Evolutionary conservation across 2,329 filamentous ascomycete genomes (phyloP).

Genomic region (Pseudocercospora pini-densiflorae): DNA sequence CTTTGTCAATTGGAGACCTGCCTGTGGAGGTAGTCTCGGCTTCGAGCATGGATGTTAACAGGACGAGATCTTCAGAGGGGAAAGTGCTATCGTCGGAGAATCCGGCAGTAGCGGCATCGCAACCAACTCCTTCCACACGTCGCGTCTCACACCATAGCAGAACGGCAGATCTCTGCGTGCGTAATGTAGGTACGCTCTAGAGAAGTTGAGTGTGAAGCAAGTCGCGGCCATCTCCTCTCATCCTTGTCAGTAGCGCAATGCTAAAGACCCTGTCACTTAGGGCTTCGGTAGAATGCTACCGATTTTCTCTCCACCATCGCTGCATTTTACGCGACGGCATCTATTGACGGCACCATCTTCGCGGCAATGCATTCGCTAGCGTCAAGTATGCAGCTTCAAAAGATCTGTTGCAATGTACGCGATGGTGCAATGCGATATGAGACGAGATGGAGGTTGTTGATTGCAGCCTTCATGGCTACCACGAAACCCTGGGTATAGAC

Average conservation of each 20-base stretch:
- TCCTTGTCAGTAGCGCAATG: neutral
- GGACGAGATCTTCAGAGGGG: too few relatives aligned
- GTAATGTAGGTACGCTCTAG: too few relatives aligned
- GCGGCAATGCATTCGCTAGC: neutral
- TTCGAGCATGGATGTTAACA: too few relatives aligned
- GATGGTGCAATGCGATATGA: neutral
- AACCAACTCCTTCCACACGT: too few relatives aligned
- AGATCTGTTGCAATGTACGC: neutral
- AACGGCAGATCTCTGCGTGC: too few relatives aligned
- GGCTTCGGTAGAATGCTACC: neutral
- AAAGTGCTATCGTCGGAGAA: too few relatives aligned
- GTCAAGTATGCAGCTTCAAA: neutral
- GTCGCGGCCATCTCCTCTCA: too few relatives aligned
- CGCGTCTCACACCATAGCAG: too few relatives aligned
- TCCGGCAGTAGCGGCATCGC: too few relatives aligned
- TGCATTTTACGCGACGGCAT: neutral
- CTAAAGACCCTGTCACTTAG: neutral
- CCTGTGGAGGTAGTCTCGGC: too few relatives aligned
- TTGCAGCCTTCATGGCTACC: constrained; percentile 48
- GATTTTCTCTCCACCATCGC: neutral
- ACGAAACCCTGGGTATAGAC: constrained; percentile 47
- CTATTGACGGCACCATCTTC: neutral
- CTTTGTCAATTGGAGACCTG: too few relatives aligned
- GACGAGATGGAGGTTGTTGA: constrained; percentile 37
- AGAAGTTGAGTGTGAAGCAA: too few relatives aligned